Evolutionary conservation across 1,139 yeast genomes (phyloP), one percentile per base, ranked within the genome.

Genomic region (Yamadazyma spencermartinsiae): DNA sequence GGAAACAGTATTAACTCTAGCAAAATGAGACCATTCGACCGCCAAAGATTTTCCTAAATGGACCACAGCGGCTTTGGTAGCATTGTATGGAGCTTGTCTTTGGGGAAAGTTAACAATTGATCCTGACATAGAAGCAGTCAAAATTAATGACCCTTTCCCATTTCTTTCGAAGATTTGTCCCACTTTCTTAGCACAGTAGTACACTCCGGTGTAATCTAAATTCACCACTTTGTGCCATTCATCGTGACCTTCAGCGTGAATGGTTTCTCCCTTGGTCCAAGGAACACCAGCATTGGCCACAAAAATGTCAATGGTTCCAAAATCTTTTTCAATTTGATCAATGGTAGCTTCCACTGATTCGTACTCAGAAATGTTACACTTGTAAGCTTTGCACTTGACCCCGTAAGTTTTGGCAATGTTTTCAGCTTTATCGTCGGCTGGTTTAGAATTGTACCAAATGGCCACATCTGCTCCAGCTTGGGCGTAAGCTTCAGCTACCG

Each of bases 241-340:
- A 9, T 77, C 77, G 60, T 60, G 62, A 29, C 68, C 72, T 45
- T 70, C 68, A 16, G 72, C 76, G 39, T 85, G 87, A 43, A 85
- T 66, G 51, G 80, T 59, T 28, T 82, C 72, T 17, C 95, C 96
- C 18, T 79, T 77, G 26, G 81, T 75, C 95, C 95, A 88, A 20
- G 94, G 86, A 31, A 86, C 79, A 45, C 96, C 96, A 17, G 96
- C 96, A 60, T 88, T 88, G 54, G 95, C 94, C 20, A 88, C 95
- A 57, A 87, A 83, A 26, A 87, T 72, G 57, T 88, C 96, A 51
- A 88, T 82, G 44, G 80, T 79, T 28, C 80, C 80, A 58, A 89
- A 88, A 55, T 87, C 95, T 49, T 68, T 52, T 50, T 73, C 80
- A 45, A 82, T 84, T 55, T 77, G 76, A 26, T 60, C 58, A 39